Base-by-base conservation (phyloP, 2,329 filamentous ascomycete genomes). In the Fusarium palustre region DNA sequence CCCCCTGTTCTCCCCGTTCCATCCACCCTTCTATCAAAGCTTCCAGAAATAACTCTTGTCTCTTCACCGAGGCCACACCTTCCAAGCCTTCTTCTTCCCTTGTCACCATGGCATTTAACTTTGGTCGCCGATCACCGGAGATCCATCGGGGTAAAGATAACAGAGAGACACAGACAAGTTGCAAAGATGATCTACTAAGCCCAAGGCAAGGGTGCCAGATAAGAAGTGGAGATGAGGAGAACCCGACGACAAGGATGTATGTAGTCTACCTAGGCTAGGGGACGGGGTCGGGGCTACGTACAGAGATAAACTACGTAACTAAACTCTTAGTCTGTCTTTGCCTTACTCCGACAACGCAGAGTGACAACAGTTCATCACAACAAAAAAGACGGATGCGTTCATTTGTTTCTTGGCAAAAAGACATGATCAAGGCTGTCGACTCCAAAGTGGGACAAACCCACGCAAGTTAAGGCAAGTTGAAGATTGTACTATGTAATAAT, bases 181-280 rank as follows among this genome's bases (percentile, higher is more conserved):
- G 36, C 25, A 42, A 41, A n/a, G 33, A 59, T 55, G 46, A 48
- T 52, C 61, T 34, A 30, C 45, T 38, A 54, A 39, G 11, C 24
- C 24, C 11, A 16, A 9, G 38, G 13, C 62, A 36, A 28, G 62
- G 62, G 41, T 38, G 31, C 12, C n/a, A 65, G 62, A 65, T 65
- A 65, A 65, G 62, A 59, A 39, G 62, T 65, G 62, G 62, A 42
- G 60, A 41, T 54, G 60, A 59, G 41, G 62, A 65, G 60, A 65
- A 34, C 30, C 13, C 46, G 38, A 43, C 38, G 38, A 43, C 38
- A 56, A 31, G 50, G 28, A 31, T 54, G 30, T 22, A 31, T 20
- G 16, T 25, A 25, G 24, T 25, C 24, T 25, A n/a, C n/a, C n/a
- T n/a, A 25, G 24, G 5, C 24, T 25, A 25, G 28, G 9, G 28